phyloP scores from a whole-genome alignment of 306 rosid genomes.

The Sicyos baderoa region DNA sequence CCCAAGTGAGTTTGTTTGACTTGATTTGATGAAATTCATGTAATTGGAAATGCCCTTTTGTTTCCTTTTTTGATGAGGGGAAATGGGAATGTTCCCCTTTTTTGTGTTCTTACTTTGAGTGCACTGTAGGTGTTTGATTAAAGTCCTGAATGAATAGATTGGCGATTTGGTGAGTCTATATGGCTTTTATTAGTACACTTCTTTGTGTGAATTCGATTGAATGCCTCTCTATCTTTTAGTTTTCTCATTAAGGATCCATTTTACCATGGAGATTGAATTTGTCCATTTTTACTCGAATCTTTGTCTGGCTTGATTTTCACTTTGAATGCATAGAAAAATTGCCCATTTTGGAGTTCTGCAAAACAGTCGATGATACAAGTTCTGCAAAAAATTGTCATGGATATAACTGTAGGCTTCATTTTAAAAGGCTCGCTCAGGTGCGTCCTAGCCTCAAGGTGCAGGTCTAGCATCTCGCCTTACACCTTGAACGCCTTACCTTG shows the following conservation, averaged over 20 bases:
- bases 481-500: too few species aligned
- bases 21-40: not conserved
- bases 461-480: too few species aligned
- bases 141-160: constrained; percentile 23
- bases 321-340: not conserved
- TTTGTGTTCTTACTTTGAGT: constrained; percentile 15
- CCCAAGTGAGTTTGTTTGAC: constrained; percentile 44
- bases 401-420: too few species aligned
- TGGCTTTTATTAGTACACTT: not conserved
- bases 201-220: not conserved
- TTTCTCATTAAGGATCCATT: not conserved
- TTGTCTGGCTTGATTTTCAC: not conserved
- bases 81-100: constrained; percentile 6
- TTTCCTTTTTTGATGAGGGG: constrained; percentile 11
- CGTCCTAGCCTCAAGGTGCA: too few species aligned
- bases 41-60: constrained; percentile 14
- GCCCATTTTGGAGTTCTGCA: too few species aligned
- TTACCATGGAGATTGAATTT: too few species aligned
- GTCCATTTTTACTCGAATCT: too few species aligned
- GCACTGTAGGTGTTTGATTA: constrained; percentile 36
- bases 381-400: too few species aligned
- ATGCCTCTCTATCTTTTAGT: not conserved
- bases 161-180: constrained; percentile 13
- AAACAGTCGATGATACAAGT: too few species aligned
- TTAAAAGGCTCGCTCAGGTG: too few species aligned